Percentiles rank a stretch among this genome's conserved stretches.
phyloP scores from a whole-genome alignment of 163 green algal genomes.

The Trebouxia gelatinosa region DNA sequence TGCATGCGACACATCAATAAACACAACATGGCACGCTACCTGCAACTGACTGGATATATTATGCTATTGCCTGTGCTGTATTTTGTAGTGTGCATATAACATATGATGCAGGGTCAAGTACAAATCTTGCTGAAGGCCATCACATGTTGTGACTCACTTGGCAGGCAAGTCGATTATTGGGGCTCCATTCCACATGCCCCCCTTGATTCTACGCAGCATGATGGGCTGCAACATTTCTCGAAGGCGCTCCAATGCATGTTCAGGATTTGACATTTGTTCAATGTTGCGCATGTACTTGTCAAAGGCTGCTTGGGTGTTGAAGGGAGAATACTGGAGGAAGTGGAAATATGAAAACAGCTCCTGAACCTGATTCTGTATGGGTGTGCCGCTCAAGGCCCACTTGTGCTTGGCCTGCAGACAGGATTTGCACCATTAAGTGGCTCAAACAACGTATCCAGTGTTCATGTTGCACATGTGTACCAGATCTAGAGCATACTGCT shows the following conservation, averaged over 20 bases:
- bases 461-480: too few relatives aligned
- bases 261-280: not conserved
- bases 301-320: conserved; percentile 63
- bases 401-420: conserved; percentile 32
- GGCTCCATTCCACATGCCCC: conserved; percentile 63
- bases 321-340: conserved; percentile 75
- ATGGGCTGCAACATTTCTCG: conserved; percentile 49
- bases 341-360: conserved; percentile 88
- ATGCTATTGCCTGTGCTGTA: too few relatives aligned
- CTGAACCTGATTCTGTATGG: conserved; percentile 86
- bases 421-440: too few relatives aligned
- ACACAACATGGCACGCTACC: too few relatives aligned
- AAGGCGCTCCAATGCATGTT: conserved; percentile 11
- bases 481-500: too few relatives aligned
- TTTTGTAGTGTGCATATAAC: too few relatives aligned
- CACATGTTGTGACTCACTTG: not conserved
- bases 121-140: too few relatives aligned
- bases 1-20: too few relatives aligned
- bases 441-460: too few relatives aligned
- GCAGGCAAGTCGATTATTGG: conserved; percentile 75
- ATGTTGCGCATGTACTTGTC: conserved; percentile 65
- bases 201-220: conserved; percentile 85
- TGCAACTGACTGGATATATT: too few relatives aligned
- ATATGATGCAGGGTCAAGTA: too few relatives aligned
- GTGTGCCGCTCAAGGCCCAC: conserved; percentile 84